phyloP scores from a whole-genome alignment of 805 yeast genomes.

The Metschnikowia bowlesiae region DNA sequence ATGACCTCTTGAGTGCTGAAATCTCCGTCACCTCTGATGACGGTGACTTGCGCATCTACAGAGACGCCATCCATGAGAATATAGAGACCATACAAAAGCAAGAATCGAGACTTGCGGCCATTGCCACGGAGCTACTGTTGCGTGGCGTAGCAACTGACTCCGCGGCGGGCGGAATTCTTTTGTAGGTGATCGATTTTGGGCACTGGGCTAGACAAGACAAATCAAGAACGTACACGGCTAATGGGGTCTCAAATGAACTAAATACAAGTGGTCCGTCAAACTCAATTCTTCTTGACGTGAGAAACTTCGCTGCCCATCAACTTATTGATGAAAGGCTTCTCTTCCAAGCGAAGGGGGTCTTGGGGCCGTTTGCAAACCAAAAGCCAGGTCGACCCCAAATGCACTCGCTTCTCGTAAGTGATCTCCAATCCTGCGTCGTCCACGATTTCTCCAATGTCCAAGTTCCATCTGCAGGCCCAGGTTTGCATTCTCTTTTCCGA shows the following conservation, averaged over 20 bases:
- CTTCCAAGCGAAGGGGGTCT: constrained; percentile 47
- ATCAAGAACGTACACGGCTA: neutral
- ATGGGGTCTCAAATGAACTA: neutral
- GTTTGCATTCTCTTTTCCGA: constrained; percentile 78
- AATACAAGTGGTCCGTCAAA: neutral
- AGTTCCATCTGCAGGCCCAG: constrained; percentile 98
- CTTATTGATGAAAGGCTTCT: constrained; percentile 39
- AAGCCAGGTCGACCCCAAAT: constrained; percentile 92
- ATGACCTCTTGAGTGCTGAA: constrained; percentile 42
- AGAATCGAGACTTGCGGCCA: constrained; percentile 38
- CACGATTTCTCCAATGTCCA: constrained; percentile 84
- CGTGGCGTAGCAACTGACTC: constrained; percentile 26
- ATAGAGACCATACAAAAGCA: constrained; percentile 50
- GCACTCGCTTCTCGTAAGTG: constrained; percentile 73
- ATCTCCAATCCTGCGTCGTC: constrained; percentile 81
- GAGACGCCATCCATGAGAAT: constrained; percentile 56
- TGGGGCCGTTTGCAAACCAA: constrained; percentile 72
- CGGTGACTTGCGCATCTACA: constrained; percentile 48
- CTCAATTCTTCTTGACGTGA: constrained; percentile 20
- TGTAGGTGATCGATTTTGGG: constrained; percentile 1
- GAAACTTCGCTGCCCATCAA: constrained; percentile 35
- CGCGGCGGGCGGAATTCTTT: constrained; percentile 8
- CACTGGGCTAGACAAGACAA: neutral
- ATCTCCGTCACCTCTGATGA: constrained; percentile 26
- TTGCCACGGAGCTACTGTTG: constrained; percentile 44